phyloP scores from a whole-genome alignment of 1,139 yeast species.

The Blastobotrys serpentis region DNA sequence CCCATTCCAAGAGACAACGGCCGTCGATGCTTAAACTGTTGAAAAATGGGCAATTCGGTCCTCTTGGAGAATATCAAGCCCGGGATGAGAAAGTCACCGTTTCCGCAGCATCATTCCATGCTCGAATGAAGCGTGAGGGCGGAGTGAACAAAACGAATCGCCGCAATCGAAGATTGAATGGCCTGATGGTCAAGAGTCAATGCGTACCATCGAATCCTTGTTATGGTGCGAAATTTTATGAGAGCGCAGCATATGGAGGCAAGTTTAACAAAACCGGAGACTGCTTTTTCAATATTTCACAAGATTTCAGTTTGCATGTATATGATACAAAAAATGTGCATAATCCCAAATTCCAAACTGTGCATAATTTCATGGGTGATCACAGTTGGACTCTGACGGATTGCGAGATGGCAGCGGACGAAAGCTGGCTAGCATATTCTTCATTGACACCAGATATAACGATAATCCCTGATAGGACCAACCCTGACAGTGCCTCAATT shows the following conservation, averaged over 20 bases:
- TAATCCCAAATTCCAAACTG: conserved; percentile 25
- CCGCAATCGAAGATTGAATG: background rate
- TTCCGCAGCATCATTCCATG: background rate
- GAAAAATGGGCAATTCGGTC: conserved; percentile 10
- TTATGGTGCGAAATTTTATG: conserved; percentile 20
- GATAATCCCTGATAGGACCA: conserved; percentile 18
- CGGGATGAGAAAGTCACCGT: background rate
- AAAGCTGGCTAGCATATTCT: conserved; percentile 26
- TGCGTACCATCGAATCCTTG: conserved; percentile 24
- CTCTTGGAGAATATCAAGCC: background rate
- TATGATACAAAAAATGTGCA: conserved; percentile 28
- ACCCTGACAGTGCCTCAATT: conserved; percentile 21
- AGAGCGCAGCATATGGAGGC: conserved; percentile 34
- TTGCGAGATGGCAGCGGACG: conserved; percentile 31
- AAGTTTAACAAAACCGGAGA: conserved; percentile 34
- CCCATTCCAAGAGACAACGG: background rate
- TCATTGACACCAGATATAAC: conserved; percentile 27
- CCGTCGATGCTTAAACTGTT: conserved; percentile 3
- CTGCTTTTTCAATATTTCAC: conserved; percentile 31
- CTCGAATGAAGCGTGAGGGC: background rate
- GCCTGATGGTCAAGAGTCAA: conserved; percentile 11
- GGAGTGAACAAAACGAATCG: background rate
- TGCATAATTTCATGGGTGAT: conserved; percentile 17
- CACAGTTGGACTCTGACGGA: conserved; percentile 38
- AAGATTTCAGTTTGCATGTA: conserved; percentile 31